Evolutionary conservation across 2,329 filamentous ascomycete genomes (phyloP), one percentile per base, ranked within the genome.

Genomic region (Pseudogymnoascus sp.): DNA sequence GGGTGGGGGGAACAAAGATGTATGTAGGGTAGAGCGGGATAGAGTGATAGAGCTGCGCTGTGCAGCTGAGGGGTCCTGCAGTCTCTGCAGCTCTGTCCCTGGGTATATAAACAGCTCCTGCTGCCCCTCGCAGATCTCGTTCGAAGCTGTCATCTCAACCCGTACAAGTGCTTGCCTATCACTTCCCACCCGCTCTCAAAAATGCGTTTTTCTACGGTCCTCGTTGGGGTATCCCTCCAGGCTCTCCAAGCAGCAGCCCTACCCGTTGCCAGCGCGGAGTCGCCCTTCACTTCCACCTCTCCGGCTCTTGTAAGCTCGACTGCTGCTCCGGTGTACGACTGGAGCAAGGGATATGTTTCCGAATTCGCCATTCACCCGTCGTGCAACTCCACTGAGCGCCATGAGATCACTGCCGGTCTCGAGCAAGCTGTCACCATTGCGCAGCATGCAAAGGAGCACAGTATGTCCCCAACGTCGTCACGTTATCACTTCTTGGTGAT

Each of bases 351-450:
- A 15, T 62, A 47, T 9, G 26, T 38, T 8, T 57, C 60, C 15
- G 63, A 68, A 9, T 80, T 76, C 68, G 75, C 77, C 15, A 87
- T 89, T 71, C 87, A 89, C 73, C 72, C 78, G 35, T 88, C 85
- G 23, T 90, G 87, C 76, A 89, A 90, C 69, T 74, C 77, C 60
- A 88, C 86, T 1, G 79, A 88, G 68, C 78, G 76, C 44, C 74
- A 73, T 7, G 83, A 87, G 71, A 78, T 90, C 47, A 74, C 77
- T 38, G 74, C 75, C 15, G 87, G 79, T 5, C 77, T 90, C 0
- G 75, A 80, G 17, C 87, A 90, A 71, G 79, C 84, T 4, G 73
- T 86, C 40, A 71, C 75, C 61, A 77, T 89, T 3, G 84, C 83
- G 7, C 73, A 78, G 61, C 85, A 88, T 69, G 87, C 87, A 6